phyloP scores from a whole-genome alignment of 169 alveolate species.

The Eimeria tenella region DNA sequence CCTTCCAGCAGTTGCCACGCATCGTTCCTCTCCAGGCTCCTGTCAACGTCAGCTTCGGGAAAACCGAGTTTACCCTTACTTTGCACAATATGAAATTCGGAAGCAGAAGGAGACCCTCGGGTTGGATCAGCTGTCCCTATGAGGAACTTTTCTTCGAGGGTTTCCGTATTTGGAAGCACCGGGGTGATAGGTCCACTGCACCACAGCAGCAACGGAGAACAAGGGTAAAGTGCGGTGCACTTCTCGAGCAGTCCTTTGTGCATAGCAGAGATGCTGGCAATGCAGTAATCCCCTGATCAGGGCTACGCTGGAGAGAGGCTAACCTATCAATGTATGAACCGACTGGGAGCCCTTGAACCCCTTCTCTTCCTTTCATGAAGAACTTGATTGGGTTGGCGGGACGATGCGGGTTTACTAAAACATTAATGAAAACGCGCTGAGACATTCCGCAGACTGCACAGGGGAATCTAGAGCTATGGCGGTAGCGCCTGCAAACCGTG shows the following conservation, averaged over 20 bases:
- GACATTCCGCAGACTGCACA: background rate
- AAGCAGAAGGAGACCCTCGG: slow-evolving; percentile 70
- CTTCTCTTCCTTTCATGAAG: slow-evolving; percentile 61
- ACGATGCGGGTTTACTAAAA: slow-evolving; percentile 66
- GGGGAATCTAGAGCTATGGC: background rate
- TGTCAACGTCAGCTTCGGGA: background rate
- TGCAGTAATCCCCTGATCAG: background rate
- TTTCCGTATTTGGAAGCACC: slow-evolving; percentile 49
- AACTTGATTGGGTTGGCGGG: slow-evolving; percentile 68
- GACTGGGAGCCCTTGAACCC: slow-evolving; percentile 63
- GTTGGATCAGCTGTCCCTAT: slow-evolving; percentile 66
- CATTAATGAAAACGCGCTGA: slow-evolving; percentile 32
- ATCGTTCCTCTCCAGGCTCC: no score
- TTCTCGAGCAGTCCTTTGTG: no score
- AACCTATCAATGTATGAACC: slow-evolving; percentile 71
- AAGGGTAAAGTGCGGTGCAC: no score
- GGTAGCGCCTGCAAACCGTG: no score
- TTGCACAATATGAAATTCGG: slow-evolving; percentile 46
- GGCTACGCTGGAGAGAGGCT: background rate
- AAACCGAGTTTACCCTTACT: background rate
- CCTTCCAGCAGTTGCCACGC: no score
- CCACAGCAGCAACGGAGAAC: slow-evolving; percentile 25
- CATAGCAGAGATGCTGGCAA: no score
- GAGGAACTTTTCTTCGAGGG: slow-evolving; percentile 49
- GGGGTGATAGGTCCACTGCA: slow-evolving; percentile 69